phyloP scores from a whole-genome alignment of 2,329 filamentous ascomycete species.

The Sphaceloma murrayae region DNA sequence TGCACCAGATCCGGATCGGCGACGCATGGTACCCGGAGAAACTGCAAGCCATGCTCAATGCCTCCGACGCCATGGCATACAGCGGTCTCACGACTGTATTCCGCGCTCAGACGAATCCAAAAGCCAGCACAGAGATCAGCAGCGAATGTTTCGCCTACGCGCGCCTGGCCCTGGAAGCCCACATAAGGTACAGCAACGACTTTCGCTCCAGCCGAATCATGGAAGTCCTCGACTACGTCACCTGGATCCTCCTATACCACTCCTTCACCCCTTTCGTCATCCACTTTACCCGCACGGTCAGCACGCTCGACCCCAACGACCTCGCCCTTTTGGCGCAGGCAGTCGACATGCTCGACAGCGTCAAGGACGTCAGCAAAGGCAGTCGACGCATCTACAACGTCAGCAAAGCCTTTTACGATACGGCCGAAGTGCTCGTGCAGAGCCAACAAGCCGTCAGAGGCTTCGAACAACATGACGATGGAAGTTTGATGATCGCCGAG shows the following conservation, averaged over 20 bases:
- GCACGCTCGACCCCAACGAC: conserved; percentile 17
- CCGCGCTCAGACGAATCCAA: conserved; percentile 18
- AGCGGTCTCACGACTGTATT: conserved; percentile 19
- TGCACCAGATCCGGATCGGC: conserved; percentile 14
- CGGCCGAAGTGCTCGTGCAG: conserved; percentile 17
- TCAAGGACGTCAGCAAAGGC: conserved; percentile 17
- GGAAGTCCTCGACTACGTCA: conserved; percentile 18
- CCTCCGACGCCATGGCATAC: conserved; percentile 19
- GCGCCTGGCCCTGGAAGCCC: conserved; percentile 16
- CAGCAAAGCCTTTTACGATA: conserved; percentile 18
- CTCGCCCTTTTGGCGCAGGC: conserved; percentile 18
- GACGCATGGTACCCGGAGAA: conserved; percentile 14
- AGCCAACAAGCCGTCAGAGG: conserved; percentile 18
- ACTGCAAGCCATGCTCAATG: conserved; percentile 13
- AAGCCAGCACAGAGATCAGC: conserved; percentile 18
- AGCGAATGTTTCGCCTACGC: conserved; percentile 19
- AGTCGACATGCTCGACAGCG: conserved; percentile 15
- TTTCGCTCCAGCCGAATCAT: conserved; percentile 5
- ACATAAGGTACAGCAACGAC: conserved; percentile 17
- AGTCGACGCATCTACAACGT: conserved; percentile 18
- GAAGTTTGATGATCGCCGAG: conserved; percentile 16
- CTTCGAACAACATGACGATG: conserved; percentile 19
- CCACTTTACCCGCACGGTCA: conserved; percentile 19
- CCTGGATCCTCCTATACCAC: conserved; percentile 19
- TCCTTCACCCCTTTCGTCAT: conserved; percentile 20